phyloP scores from a whole-genome alignment of 805 yeast species.

The Metschnikowia orientalis region DNA sequence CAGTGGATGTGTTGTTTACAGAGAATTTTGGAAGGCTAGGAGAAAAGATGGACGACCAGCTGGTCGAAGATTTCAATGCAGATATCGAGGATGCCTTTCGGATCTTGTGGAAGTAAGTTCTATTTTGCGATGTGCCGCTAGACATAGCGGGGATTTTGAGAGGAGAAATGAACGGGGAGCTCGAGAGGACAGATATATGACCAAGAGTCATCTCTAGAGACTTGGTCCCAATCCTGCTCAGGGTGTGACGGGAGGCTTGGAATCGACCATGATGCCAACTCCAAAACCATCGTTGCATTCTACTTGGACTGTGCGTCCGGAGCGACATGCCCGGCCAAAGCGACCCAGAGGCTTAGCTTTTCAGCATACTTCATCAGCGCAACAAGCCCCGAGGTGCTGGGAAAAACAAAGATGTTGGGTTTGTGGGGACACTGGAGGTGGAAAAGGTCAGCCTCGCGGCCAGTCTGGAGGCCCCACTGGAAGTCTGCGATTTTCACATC shows the following conservation, averaged over 20 bases:
- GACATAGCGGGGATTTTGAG: too few relatives aligned
- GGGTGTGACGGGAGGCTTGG: too few relatives aligned
- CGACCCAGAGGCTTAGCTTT: conserved; percentile 48
- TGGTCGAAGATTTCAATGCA: conserved; percentile 23
- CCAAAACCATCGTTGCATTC: too few relatives aligned
- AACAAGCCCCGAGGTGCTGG: conserved; percentile 72
- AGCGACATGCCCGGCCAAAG: too few relatives aligned
- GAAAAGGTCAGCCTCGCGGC: conserved; percentile 9
- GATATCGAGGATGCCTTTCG: conserved; percentile 30
- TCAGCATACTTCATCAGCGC: conserved; percentile 42
- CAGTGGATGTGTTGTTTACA: conserved; percentile 33
- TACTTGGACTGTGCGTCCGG: too few relatives aligned
- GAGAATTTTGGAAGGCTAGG: conserved; percentile 38
- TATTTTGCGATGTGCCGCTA: too few relatives aligned
- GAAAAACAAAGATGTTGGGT: conserved; percentile 51
- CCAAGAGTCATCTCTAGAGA: too few relatives aligned
- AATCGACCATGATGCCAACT: too few relatives aligned
- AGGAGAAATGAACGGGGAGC: too few relatives aligned
- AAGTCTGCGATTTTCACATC: conserved; percentile 32
- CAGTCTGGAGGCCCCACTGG: conserved; percentile 47
- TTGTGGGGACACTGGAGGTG: conserved; percentile 14
- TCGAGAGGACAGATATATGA: too few relatives aligned
- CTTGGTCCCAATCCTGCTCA: too few relatives aligned
- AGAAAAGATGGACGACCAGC: conserved; percentile 25
- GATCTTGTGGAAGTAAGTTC: conserved; percentile 30